phyloP scores from a whole-genome alignment of 306 rosid genomes.

The Carpinus viminea region DNA sequence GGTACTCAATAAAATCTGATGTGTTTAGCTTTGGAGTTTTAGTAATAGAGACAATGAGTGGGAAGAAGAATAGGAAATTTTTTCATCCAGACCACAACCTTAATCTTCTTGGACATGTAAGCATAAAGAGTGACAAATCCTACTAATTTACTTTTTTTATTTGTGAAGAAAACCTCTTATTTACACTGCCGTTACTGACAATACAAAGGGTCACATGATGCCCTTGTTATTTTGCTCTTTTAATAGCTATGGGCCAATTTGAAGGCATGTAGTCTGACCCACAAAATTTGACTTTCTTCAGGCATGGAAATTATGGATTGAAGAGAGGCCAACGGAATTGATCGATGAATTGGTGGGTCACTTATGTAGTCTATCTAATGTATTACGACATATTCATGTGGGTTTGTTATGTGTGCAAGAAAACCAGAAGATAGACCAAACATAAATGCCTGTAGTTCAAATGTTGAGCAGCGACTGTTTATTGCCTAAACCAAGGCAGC shows the following conservation, averaged over 20 bases:
- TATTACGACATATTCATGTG: constrained; percentile 46
- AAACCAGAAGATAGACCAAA: constrained; percentile 55
- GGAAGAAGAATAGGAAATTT: constrained; percentile 51
- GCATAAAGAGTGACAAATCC: neutral
- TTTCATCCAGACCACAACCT: constrained; percentile 24
- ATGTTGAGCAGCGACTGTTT: constrained; percentile 44
- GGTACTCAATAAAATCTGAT: constrained; percentile 51
- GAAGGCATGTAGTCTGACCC: neutral
- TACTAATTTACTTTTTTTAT: neutral
- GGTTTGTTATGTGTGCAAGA: constrained; percentile 58
- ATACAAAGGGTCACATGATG: neutral
- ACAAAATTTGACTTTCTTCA: neutral
- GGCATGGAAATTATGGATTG: constrained; percentile 41
- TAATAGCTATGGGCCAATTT: neutral
- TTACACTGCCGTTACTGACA: neutral
- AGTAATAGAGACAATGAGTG: constrained; percentile 50
- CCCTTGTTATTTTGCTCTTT: neutral
- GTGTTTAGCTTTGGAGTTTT: constrained; percentile 55
- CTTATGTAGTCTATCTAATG: constrained; percentile 1
- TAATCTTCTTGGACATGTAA: constrained; percentile 56
- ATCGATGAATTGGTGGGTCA: constrained; percentile 28
- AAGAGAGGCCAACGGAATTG: constrained; percentile 8
- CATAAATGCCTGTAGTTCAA: constrained; percentile 46
- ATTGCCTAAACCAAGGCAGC: constrained; percentile 53
- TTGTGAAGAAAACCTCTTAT: neutral